phyloP scores from a whole-genome alignment of 768 basidiomycete species.

The Termitomyces sp. region DNA sequence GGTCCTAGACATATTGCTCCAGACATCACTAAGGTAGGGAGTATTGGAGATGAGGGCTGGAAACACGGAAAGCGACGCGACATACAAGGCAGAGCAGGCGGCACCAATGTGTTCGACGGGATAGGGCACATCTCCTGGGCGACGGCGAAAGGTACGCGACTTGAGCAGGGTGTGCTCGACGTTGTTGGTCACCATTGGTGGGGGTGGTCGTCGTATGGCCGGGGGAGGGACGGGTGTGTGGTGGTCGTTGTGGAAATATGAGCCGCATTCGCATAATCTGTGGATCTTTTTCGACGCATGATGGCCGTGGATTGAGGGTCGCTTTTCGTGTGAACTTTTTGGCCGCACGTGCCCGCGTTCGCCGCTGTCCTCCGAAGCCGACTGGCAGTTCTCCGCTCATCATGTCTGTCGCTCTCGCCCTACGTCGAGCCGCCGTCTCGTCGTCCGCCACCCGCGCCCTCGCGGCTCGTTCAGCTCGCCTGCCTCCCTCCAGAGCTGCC shows the following conservation, averaged over 20 bases:
- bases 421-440: slow-evolving; percentile 34
- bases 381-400: slow-evolving; percentile 2
- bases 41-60: slow-evolving; percentile 7
- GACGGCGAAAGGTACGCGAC: slow-evolving; percentile 37
- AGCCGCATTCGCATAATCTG: slow-evolving; percentile 5
- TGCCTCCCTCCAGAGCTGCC: slow-evolving; percentile 23
- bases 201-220: slow-evolving; percentile 4
- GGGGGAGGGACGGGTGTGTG: slow-evolving; percentile 5
- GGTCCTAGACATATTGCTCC: slow-evolving; percentile 63
- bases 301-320: slow-evolving; percentile 23
- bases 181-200: slow-evolving; percentile 25
- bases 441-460: slow-evolving; percentile 22
- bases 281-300: slow-evolving; percentile 20
- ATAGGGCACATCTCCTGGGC: slow-evolving; percentile 48
- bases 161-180: slow-evolving; percentile 42
- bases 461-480: slow-evolving; percentile 5
- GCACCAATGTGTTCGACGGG: slow-evolving; percentile 48
- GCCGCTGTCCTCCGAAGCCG: slow-evolving; percentile 11
- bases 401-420: slow-evolving; percentile 36
- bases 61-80: slow-evolving; percentile 10
- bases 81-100: slow-evolving; percentile 54
- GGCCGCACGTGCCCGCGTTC: slow-evolving; percentile 12
- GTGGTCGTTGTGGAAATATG: too few species aligned
- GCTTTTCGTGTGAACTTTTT: slow-evolving; percentile 12
- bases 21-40: slow-evolving; percentile 52